Evolutionary conservation across 2,329 filamentous ascomycete species (phyloP).

Genomic region (Fusarium keratoplasticum): DNA sequence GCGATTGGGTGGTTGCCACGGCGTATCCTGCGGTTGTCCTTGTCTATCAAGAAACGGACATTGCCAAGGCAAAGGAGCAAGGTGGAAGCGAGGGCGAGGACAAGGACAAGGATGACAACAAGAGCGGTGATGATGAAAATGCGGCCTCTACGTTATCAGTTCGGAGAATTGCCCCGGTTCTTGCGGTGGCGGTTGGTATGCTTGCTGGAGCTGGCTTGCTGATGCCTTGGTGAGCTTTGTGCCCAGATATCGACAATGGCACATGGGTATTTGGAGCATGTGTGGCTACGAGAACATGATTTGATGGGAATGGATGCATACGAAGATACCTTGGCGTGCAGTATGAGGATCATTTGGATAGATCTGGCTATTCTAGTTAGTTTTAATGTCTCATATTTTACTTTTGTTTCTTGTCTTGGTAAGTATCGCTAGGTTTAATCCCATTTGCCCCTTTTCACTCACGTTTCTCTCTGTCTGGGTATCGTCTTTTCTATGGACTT

Average conservation of each 20-base stretch:
- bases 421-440: not conserved
- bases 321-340: not conserved
- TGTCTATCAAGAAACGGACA: slow-evolving; percentile 27
- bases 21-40: slow-evolving; percentile 27
- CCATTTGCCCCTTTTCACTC: not conserved
- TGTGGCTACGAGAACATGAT: not conserved
- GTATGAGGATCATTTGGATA: not conserved
- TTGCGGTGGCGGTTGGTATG: slow-evolving; percentile 6
- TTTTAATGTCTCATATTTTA: not conserved
- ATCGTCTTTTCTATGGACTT: not conserved
- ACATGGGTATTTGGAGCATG: not conserved
- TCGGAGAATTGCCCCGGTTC: not conserved
- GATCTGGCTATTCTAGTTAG: not conserved
- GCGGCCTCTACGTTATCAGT: not conserved
- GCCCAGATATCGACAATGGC: not conserved
- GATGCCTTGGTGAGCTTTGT: slow-evolving; percentile 23
- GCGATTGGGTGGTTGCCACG: not conserved
- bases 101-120: not conserved
- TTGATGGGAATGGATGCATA: not conserved
- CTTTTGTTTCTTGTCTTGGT: not conserved
- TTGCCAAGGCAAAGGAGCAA: not conserved
- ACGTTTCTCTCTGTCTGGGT: not conserved
- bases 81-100: not conserved
- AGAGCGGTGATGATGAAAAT: not conserved
- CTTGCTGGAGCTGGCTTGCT: slow-evolving; percentile 27